These are phyloP conservation scores for Lolium multiflorum DNA, from an alignment of 176 grass and related monocot genomes.

Conservation along the genomic window DNA sequence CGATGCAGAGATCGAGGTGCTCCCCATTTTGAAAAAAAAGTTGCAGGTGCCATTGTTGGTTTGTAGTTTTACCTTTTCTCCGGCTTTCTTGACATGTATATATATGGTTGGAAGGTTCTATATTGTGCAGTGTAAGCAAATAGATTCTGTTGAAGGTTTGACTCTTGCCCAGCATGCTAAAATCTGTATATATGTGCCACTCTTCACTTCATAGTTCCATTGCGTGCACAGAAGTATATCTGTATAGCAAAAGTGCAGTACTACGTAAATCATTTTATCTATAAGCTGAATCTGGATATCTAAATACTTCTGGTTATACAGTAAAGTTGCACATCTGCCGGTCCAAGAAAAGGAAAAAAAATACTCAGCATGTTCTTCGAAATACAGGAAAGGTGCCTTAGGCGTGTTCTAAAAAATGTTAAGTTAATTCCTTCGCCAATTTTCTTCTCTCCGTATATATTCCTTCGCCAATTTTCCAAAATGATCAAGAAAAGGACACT, in stretches of 20 bases:
- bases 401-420: not conserved
- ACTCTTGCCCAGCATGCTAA: not conserved
- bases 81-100: not conserved
- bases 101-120: conserved; percentile 27
- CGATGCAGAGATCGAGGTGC: too few species aligned
- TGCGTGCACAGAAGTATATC: not conserved
- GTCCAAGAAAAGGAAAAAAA: not conserved
- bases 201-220: not conserved
- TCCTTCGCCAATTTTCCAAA: too few species aligned
- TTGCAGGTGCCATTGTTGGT: not conserved
- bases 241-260: not conserved
- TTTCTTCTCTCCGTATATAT: not conserved
- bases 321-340: not conserved
- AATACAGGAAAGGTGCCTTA: not conserved
- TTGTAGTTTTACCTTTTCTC: not conserved
- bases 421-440: not conserved
- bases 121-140: not conserved
- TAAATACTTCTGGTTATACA: not conserved
- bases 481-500: not conserved
- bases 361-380: not conserved
- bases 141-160: not conserved
- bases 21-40: not conserved
- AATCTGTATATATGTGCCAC: not conserved
- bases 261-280: not conserved
- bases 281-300: not conserved